These are phyloP conservation scores for Iris macrosiphon DNA, from an alignment of 106 monocot species.

Conservation along the genomic window DNA sequence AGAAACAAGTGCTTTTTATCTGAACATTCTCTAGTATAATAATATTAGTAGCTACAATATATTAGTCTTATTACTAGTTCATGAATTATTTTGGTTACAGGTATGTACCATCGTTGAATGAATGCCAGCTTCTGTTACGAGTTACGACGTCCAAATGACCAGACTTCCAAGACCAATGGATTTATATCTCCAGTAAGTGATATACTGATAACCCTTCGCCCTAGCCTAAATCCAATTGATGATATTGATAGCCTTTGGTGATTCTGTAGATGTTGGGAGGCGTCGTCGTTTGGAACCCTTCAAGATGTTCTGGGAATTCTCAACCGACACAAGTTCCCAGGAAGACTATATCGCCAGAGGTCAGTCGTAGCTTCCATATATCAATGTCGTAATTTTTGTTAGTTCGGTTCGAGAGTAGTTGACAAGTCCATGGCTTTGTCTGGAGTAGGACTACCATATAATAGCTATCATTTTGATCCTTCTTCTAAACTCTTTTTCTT, in stretches of 20 bases:
- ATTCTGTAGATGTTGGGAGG: constrained; percentile 93
- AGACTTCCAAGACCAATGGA: constrained; percentile 68
- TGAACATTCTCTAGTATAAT: too few species aligned
- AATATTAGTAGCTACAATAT: too few species aligned
- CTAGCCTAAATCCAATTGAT: background rate
- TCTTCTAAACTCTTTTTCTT: too few species aligned
- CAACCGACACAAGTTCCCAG: constrained; percentile 11
- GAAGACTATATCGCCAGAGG: constrained; percentile 48
- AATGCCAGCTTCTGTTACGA: constrained; percentile 84
- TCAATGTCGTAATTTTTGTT: background rate
- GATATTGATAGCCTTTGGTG: constrained; percentile 1
- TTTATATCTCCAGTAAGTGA: constrained; percentile 93
- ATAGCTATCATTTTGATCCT: too few species aligned
- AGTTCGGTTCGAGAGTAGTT: too few species aligned
- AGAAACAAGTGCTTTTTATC: too few species aligned
- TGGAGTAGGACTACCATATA: too few species aligned
- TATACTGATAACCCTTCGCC: background rate
- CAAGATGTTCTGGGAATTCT: constrained; percentile 36
- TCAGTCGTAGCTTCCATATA: constrained; percentile 12
- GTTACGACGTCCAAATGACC: constrained; percentile 61
- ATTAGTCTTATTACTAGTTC: too few species aligned
- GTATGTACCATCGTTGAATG: constrained; percentile 77
- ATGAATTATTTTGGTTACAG: too few species aligned
- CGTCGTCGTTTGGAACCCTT: constrained; percentile 86
- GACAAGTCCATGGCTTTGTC: too few species aligned